These are phyloP conservation scores for Pyrenophora graminea DNA, from an alignment of 2,329 filamentous ascomycete species.

Conservation along the genomic window DNA sequence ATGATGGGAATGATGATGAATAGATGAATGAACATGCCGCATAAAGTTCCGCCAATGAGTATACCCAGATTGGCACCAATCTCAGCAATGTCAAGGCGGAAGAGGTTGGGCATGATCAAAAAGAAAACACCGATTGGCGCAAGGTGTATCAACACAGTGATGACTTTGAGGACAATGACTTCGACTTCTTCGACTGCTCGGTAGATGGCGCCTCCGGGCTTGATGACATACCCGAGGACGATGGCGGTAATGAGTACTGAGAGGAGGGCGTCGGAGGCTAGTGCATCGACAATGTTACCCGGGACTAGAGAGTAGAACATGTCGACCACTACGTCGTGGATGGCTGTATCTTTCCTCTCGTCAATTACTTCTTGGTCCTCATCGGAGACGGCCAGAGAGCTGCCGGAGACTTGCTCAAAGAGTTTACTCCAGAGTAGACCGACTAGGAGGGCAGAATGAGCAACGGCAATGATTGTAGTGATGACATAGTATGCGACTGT, in stretches of 20 bases:
- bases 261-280: slow-evolving; percentile 55
- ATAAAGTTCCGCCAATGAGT: slow-evolving; percentile 54
- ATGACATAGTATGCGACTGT: slow-evolving; percentile 57
- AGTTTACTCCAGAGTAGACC: slow-evolving; percentile 54
- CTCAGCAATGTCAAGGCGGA: slow-evolving; percentile 54
- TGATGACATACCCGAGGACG: slow-evolving; percentile 55
- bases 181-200: slow-evolving; percentile 55
- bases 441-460: slow-evolving; percentile 53
- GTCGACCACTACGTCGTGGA: slow-evolving; percentile 53
- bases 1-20: slow-evolving; percentile 52
- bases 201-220: slow-evolving; percentile 49
- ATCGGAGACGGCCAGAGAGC: slow-evolving; percentile 39
- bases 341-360: slow-evolving; percentile 41
- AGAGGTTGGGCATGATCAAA: slow-evolving; percentile 58
- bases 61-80: slow-evolving; percentile 58
- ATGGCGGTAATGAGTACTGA: slow-evolving; percentile 54
- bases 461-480: slow-evolving; percentile 57
- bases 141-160: slow-evolving; percentile 55
- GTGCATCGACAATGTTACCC: slow-evolving; percentile 53
- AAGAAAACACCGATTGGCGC: slow-evolving; percentile 60
- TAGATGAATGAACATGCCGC: slow-evolving; percentile 55
- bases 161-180: slow-evolving; percentile 52
- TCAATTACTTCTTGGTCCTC: slow-evolving; percentile 41
- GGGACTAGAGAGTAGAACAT: slow-evolving; percentile 58
- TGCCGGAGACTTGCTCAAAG: slow-evolving; percentile 48